phyloP scores from a whole-genome alignment of 805 yeast species.

The Saccharomycopsis sp. region DNA sequence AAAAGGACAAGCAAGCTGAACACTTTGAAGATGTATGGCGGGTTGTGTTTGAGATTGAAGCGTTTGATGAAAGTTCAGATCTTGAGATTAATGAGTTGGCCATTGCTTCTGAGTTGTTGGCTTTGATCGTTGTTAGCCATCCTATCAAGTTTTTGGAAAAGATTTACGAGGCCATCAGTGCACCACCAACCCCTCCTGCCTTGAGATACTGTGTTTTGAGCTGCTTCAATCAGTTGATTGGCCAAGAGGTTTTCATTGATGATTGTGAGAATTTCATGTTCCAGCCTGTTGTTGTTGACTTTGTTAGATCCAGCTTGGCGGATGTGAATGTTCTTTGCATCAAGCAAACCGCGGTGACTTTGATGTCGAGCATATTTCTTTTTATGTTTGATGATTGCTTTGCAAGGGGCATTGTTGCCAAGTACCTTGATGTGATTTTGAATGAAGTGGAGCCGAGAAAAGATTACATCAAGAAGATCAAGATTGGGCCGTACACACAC shows the following conservation, averaged over 20 bases:
- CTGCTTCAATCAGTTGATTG: slow-evolving; percentile 10
- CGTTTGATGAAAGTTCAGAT: slow-evolving; percentile 1
- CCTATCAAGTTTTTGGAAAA: background rate
- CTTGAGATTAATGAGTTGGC: slow-evolving; percentile 19
- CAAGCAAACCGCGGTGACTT: slow-evolving; percentile 51
- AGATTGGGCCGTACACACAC: slow-evolving; percentile 84
- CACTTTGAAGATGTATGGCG: slow-evolving; percentile 8
- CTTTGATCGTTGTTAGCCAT: slow-evolving; percentile 19
- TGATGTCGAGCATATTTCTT: slow-evolving; percentile 51
- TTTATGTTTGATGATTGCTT: slow-evolving; percentile 36
- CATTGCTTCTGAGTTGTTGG: slow-evolving; percentile 24
- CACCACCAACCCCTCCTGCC: too few relatives aligned
- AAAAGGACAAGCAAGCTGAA: too few relatives aligned
- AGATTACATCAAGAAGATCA: slow-evolving; percentile 53
- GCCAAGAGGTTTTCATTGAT: slow-evolving; percentile 21
- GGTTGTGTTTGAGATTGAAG: slow-evolving; percentile 4
- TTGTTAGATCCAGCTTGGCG: slow-evolving; percentile 26
- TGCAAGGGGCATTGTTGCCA: slow-evolving; percentile 8
- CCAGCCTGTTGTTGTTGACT: slow-evolving; percentile 22
- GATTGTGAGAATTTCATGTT: slow-evolving; percentile 25
- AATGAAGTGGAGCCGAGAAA: slow-evolving; percentile 46
- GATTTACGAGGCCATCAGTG: background rate
- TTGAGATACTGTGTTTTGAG: slow-evolving; percentile 10
- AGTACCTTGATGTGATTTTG: slow-evolving; percentile 28
- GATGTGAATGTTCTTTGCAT: slow-evolving; percentile 38